Conservation (phyloP, 2,329 filamentous ascomycete species). For the Penicillium sp. region DNA sequence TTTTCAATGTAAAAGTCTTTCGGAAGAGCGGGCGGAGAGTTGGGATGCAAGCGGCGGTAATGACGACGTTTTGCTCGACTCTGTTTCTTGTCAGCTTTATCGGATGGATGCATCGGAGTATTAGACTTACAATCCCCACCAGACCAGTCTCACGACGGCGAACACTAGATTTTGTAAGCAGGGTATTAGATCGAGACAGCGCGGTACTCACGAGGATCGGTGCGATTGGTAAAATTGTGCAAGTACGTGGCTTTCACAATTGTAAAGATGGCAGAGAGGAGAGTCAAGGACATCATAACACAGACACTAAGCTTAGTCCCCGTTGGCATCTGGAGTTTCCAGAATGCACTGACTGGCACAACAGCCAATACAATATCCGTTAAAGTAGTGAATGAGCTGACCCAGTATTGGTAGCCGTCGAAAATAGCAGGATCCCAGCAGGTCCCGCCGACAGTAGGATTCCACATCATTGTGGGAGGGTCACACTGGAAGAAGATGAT, state of each 20-base stretch:
- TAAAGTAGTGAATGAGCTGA: constrained; percentile 24
- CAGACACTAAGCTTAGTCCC: constrained; percentile 23
- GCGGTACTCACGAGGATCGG: constrained; percentile 26
- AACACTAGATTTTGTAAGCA: constrained; percentile 7
- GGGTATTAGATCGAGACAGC: no score
- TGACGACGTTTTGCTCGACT: constrained; percentile 28
- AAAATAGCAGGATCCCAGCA: constrained; percentile 24
- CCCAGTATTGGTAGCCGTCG: constrained; percentile 22
- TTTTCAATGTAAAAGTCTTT: constrained; percentile 11
- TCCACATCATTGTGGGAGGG: constrained; percentile 20
- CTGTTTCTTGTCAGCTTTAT: constrained; percentile 5
- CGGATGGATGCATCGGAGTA: not conserved
- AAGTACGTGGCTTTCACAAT: constrained; percentile 26
- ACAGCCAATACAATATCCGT: constrained; percentile 26
- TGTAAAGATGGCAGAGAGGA: constrained; percentile 25
- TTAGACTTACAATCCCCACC: constrained; percentile 18
- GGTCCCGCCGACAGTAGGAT: constrained; percentile 11
- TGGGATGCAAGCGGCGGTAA: constrained; percentile 26
- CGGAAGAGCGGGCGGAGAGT: constrained; percentile 26
- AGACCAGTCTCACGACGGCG: constrained; percentile 15
- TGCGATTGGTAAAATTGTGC: constrained; percentile 19
- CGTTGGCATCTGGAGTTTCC: constrained; percentile 24
- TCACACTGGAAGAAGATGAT: constrained; percentile 25
- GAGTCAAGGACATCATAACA: constrained; percentile 26
- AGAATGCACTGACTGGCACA: constrained; percentile 23